These are phyloP conservation scores for Xylariomycetidae sp. DNA, from an alignment of 2,329 filamentous ascomycete species.

Conservation along the genomic window DNA sequence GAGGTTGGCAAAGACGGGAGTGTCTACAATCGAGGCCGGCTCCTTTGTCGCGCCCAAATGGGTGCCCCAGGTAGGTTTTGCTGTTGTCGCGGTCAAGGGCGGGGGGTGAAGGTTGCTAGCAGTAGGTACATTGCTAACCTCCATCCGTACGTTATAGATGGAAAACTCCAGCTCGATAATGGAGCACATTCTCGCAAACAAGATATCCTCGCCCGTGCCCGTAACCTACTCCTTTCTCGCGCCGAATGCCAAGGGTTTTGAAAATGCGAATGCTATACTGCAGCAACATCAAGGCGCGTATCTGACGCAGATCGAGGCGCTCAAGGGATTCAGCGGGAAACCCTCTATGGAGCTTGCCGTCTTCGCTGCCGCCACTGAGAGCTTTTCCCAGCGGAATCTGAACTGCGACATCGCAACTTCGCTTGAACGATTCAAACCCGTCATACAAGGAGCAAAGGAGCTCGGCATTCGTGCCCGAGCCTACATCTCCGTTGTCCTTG, in stretches of 20 bases:
- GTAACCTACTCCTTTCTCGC: constrained; percentile 77
- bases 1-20: constrained; percentile 48
- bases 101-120: no score
- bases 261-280: constrained; percentile 53
- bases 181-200: constrained; percentile 55
- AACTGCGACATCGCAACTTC: constrained; percentile 75
- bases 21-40: constrained; percentile 58
- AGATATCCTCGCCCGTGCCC: constrained; percentile 45
- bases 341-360: constrained; percentile 66
- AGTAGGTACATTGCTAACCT: no score
- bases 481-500: constrained; percentile 74
- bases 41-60: constrained; percentile 63
- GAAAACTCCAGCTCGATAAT: constrained; percentile 71
- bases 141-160: constrained; percentile 48
- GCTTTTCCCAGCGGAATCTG: constrained; percentile 74
- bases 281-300: constrained; percentile 42
- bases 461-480: constrained; percentile 64
- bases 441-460: constrained; percentile 63
- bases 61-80: constrained; percentile 52
- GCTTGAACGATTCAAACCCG: constrained; percentile 60
- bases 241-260: constrained; percentile 68
- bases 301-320: constrained; percentile 44
- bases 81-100: constrained; percentile 3
- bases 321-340: constrained; percentile 31
- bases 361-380: constrained; percentile 76